phyloP scores from a whole-genome alignment of 306 rosid species.

The Vachellia collinsii region DNA sequence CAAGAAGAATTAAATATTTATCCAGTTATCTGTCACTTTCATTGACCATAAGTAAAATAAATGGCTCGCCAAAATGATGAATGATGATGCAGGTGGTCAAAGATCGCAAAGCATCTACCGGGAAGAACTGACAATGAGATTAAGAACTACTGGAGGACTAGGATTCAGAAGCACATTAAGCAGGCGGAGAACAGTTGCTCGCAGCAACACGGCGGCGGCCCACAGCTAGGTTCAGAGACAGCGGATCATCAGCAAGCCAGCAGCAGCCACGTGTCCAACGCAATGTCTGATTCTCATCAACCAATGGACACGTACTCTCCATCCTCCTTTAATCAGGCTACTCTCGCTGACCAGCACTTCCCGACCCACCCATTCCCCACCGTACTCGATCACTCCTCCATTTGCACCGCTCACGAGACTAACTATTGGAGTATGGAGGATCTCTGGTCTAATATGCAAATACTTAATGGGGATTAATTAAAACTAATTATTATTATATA shows the following conservation, averaged over 20 bases:
- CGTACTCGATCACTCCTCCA: constrained; percentile 41
- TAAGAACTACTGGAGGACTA: constrained; percentile 96
- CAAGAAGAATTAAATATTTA: not conserved
- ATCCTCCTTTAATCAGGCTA: constrained; percentile 41
- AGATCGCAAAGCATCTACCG: constrained; percentile 91
- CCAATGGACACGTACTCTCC: constrained; percentile 56
- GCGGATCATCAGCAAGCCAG: constrained; percentile 46
- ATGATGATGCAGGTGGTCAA: constrained; percentile 77
- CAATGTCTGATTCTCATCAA: constrained; percentile 30
- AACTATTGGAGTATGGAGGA: constrained; percentile 93
- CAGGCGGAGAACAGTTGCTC: constrained; percentile 55
- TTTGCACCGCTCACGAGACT: constrained; percentile 41
- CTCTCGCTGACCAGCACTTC: constrained; percentile 41
- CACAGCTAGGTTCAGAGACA: constrained; percentile 32
- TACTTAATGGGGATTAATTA: constrained; percentile 59
- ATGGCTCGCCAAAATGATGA: not conserved
- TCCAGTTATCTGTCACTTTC: constrained; percentile 10
- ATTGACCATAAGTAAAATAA: not conserved
- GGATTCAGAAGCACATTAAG: constrained; percentile 94
- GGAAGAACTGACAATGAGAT: constrained; percentile 98
- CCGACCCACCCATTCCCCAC: constrained; percentile 33
- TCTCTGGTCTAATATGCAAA: constrained; percentile 84
- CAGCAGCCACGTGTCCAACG: constrained; percentile 50
- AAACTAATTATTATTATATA: not conserved
- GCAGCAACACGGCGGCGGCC: too few relatives aligned